These are phyloP conservation scores for Porphyrellus sp. DNA, from an alignment of 1,284 basidiomycete species.

Conservation along the genomic window DNA sequence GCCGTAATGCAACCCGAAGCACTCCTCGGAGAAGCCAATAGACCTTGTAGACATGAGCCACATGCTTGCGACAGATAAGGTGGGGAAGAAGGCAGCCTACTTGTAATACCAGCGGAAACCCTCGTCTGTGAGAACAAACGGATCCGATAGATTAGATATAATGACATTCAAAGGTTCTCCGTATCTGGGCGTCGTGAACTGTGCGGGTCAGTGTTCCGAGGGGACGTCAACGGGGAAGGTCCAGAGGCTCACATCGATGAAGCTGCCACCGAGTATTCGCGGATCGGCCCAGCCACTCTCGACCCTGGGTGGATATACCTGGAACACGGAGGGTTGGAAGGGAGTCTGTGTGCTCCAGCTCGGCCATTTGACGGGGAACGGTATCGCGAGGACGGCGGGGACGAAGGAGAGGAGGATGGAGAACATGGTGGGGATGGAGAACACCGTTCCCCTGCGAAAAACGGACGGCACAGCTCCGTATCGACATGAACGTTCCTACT, in stretches of 20 bases:
- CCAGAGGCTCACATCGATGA: slow-evolving; percentile 60
- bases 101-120: slow-evolving; percentile 61
- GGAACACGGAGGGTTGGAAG: slow-evolving; percentile 7
- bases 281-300: slow-evolving; percentile 66
- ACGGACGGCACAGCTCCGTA: slow-evolving; percentile 2
- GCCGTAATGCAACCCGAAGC: slow-evolving; percentile 69
- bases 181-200: slow-evolving; percentile 64
- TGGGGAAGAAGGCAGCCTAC: slow-evolving; percentile 31
- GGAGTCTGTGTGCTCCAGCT: slow-evolving; percentile 16
- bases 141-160: slow-evolving; percentile 60
- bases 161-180: slow-evolving; percentile 73
- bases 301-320: slow-evolving; percentile 15
- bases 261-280: slow-evolving; percentile 60
- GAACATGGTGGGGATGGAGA: slow-evolving; percentile 11
- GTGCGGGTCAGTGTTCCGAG: slow-evolving; percentile 1
- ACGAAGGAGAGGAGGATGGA: slow-evolving; percentile 14
- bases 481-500: not conserved
- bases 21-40: slow-evolving; percentile 75
- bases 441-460: not conserved
- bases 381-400: slow-evolving; percentile 20
- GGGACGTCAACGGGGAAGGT: not conserved
- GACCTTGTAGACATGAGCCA: slow-evolving; percentile 45
- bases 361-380: slow-evolving; percentile 15
- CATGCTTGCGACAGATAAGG: not conserved
- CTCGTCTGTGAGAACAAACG: slow-evolving; percentile 60